A percentile compares a stretch with the other conserved stretches of the same genome.
These are phyloP conservation scores for Cyanidioschyzon merolae DNA, from an alignment of 23 red algal species.

Conservation along the genomic window DNA sequence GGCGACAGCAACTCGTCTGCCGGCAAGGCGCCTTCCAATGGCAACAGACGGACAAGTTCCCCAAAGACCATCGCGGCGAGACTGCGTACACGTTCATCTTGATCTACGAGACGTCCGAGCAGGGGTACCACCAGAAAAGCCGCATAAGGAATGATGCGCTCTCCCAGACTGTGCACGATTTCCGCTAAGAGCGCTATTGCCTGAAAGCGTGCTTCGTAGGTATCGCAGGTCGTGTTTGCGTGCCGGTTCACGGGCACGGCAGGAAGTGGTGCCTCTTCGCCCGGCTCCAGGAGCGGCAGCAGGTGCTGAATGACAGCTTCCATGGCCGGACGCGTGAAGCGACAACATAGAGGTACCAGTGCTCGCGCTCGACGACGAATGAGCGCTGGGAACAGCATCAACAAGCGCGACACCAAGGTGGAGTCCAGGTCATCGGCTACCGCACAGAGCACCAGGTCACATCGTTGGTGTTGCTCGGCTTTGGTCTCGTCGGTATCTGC, in stretches of 20 bases:
- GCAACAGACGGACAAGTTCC: constrained; percentile 72
- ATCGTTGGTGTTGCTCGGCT: constrained; percentile 2
- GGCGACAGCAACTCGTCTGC: constrained; percentile 37
- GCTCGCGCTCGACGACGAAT: constrained; percentile 32
- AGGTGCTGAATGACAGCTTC: constrained; percentile 43
- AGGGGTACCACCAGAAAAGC: constrained; percentile 81
- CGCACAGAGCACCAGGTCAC: constrained; percentile 34
- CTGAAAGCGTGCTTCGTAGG: constrained; percentile 23
- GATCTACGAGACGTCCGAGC: constrained; percentile 81
- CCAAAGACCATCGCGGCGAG: constrained; percentile 58
- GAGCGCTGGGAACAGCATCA: constrained; percentile 33
- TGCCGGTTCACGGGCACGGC: constrained; percentile 17
- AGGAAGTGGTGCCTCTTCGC: neutral
- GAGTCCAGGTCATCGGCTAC: constrained; percentile 20
- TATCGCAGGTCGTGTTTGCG: constrained; percentile 18
- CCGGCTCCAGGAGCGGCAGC: constrained; percentile 44
- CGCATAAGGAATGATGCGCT: constrained; percentile 64
- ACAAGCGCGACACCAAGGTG: constrained; percentile 20
- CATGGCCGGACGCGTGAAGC: constrained; percentile 48
- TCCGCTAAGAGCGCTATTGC: constrained; percentile 37
- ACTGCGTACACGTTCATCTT: constrained; percentile 56
- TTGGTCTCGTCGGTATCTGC: neutral
- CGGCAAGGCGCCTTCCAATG: constrained; percentile 65
- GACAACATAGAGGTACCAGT: constrained; percentile 6
- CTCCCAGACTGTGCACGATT: constrained; percentile 46